These are phyloP conservation scores for Tolypocladium ophioglossoides DNA, from an alignment of 2,329 filamentous ascomycete genomes.

Conservation along the genomic window DNA sequence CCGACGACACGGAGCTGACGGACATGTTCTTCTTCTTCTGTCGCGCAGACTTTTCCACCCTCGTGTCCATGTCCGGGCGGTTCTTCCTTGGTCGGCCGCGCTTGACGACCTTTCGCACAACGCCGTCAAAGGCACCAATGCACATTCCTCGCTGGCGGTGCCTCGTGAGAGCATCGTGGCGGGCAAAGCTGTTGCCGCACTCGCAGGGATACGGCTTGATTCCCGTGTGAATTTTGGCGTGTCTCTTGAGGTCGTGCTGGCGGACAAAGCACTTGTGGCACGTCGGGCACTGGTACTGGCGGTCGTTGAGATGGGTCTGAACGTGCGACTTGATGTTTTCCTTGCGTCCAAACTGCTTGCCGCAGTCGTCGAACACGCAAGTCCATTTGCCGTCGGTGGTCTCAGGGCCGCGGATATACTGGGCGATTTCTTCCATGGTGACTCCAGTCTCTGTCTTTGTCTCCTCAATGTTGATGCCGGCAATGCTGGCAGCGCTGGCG, in stretches of 20 bases:
- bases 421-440: constrained; percentile 71
- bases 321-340: constrained; percentile 99
- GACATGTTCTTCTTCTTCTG: constrained; percentile 46
- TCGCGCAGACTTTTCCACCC: constrained; percentile 43
- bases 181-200: constrained; percentile 88
- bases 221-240: constrained; percentile 94
- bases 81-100: constrained; percentile 55
- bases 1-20: constrained; percentile 39
- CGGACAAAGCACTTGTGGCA: constrained; percentile 95
- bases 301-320: constrained; percentile 92
- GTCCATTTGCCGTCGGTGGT: constrained; percentile 67
- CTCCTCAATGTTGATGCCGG: constrained; percentile 53
- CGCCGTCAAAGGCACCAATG: constrained; percentile 82
- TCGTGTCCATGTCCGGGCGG: constrained; percentile 44
- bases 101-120: constrained; percentile 49
- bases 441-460: constrained; percentile 71
- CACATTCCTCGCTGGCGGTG: constrained; percentile 96
- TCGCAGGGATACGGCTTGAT: constrained; percentile 92
- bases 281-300: constrained; percentile 87
- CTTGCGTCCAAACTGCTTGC: constrained; percentile 88
- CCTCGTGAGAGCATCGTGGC: constrained; percentile 88
- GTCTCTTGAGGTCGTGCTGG: constrained; percentile 92
- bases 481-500: constrained; percentile 47
- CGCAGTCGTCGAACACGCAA: constrained; percentile 67
- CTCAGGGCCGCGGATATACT: constrained; percentile 64